Evolutionary conservation across 345 rosid genomes (phyloP).

Genomic region (Microthlaspi erraticum): DNA sequence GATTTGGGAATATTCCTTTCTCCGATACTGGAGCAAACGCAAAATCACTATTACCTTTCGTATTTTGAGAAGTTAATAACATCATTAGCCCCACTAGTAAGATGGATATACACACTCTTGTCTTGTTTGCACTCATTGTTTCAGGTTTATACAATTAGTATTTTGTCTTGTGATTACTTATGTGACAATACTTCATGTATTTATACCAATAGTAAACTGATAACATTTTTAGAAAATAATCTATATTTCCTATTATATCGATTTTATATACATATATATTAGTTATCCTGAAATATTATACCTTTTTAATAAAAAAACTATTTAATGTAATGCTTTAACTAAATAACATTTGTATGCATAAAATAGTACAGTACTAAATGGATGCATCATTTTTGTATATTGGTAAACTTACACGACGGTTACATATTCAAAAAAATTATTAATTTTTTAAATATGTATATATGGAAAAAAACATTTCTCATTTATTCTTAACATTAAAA

Average conservation of each 20-base stretch:
- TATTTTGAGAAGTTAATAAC: neutral
- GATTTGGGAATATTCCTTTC: neutral
- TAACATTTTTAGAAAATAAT: neutral
- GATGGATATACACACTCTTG: neutral
- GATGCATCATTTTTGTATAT: no score
- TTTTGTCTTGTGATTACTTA: neutral
- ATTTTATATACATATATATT: no score
- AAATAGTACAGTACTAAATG: no score
- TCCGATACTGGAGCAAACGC: neutral
- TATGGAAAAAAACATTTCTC: no score
- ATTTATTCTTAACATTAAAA: no score
- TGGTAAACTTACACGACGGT: no score
- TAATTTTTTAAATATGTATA: no score
- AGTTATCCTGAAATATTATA: no score
- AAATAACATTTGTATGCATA: no score
- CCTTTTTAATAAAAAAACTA: no score
- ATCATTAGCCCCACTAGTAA: neutral
- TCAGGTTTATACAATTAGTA: neutral
- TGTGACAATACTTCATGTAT: neutral
- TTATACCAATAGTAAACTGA: neutral
- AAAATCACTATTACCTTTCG: neutral
- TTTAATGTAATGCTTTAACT: no score
- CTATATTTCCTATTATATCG: neutral
- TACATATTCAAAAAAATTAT: no score
- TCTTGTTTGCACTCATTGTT: neutral